Evolutionary conservation across 306 rosid genomes (phyloP), one percentile per base, ranked within the genome.

Genomic region (Oxytropis ochrocephala): DNA sequence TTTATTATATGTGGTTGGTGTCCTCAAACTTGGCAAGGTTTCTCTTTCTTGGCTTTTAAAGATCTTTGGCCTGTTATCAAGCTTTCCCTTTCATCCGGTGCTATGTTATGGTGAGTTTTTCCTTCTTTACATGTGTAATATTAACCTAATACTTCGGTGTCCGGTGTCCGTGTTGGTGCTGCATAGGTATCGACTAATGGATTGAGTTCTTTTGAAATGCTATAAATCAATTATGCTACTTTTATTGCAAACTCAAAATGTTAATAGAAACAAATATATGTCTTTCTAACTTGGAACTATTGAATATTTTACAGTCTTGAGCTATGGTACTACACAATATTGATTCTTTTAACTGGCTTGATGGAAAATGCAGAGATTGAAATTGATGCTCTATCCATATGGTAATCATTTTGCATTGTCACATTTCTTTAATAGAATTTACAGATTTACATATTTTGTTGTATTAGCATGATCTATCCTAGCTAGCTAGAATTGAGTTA

Each of bases 341-440:
- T 85, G 66, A 65, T 85, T 64, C 80, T 85, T 21, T 67, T 82
- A 30, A 82, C 87, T 0, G 90, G 90, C 11, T 77, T 56, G 72
- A 75, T 82, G 90, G 10, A 68, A 64, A 69, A 82, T 64, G 87
- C 90, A 7, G 84, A 82, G 59, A 48, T 82, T 38, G 47, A 73
- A 41, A 75, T 85, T 67, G 75, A 84, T 74, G 90, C 87, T 65
- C 70, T 82, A 59, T 75, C 90, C 4, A 85, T 85, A 59, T 85
- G 90, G 90, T 85, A 80, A 77, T n/a, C 59, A 52, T 47, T 64
- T 2, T 80, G 12, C 54, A 58, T 21, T 42, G 14, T 67, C 18
- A 75, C 51, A 41, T 11, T 64, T 9, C 6, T 3, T 8, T 3
- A 6, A 10, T 30, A 6, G 1, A 16, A 21, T 67, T 50, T 63